Conservation (phyloP, 495 filamentous ascomycete genomes). For the Cercophora samala region DNA sequence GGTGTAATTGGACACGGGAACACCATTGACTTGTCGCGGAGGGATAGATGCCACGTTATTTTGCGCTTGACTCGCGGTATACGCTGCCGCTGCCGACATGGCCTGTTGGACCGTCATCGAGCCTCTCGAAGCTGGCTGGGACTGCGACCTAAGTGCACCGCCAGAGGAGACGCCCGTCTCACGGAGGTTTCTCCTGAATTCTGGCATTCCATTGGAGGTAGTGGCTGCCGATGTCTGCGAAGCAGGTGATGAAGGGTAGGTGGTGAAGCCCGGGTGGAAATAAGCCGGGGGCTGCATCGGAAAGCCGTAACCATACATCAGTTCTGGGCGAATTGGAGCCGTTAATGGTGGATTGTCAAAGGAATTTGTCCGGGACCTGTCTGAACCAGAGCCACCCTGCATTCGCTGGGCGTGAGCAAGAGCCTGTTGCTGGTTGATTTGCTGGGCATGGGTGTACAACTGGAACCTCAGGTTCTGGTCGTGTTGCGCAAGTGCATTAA, state of each 20-base stretch:
- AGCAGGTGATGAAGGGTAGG: conserved; percentile 49
- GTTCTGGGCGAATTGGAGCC: conserved; percentile 49
- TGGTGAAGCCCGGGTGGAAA: conserved; percentile 36
- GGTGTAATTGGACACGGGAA: conserved; percentile 47
- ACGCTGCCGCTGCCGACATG: conserved; percentile 22
- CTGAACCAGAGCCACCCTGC: conserved; percentile 37
- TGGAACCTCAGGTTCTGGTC: conserved; percentile 43
- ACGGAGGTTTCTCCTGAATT: conserved; percentile 49
- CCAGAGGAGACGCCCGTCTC: conserved; percentile 39
- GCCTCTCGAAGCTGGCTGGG: conserved; percentile 52
- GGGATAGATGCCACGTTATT: conserved; percentile 34
- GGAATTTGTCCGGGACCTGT: conserved; percentile 53
- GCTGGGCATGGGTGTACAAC: conserved; percentile 47
- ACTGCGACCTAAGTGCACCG: conserved; percentile 53
- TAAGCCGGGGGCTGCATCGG: conserved; percentile 27
- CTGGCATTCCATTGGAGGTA: conserved; percentile 35
- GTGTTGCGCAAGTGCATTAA: conserved; percentile 38
- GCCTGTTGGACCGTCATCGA: conserved; percentile 26
- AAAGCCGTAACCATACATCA: conserved; percentile 38
- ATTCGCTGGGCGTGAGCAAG: conserved; percentile 45
- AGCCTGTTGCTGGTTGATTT: conserved; percentile 42
- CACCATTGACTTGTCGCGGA: conserved; percentile 40
- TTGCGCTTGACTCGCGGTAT: conserved; percentile 24
- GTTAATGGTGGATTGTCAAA: conserved; percentile 51
- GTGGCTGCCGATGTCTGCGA: conserved; percentile 37